Conservation (phyloP, 1,284 basidiomycete genomes). For the Pyrrhoderma lamaoense region DNA sequence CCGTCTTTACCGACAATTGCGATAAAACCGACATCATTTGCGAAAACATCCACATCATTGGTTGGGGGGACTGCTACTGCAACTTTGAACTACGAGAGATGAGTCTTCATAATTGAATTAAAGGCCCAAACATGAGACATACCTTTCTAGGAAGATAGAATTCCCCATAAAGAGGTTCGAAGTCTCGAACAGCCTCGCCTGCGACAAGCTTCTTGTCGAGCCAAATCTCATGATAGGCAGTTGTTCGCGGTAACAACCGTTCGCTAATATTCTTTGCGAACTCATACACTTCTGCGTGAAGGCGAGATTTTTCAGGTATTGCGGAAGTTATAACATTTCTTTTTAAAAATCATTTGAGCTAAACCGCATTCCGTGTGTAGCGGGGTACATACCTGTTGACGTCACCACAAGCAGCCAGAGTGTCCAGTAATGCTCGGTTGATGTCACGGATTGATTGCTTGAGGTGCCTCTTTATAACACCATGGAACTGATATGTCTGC, state of each 20-base stretch:
- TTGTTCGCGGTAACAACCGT: conserved; percentile 84
- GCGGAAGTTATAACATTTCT: conserved; percentile 92
- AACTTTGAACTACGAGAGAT: conserved; percentile 79
- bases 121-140: conserved; percentile 9
- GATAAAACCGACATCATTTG: conserved; percentile 94
- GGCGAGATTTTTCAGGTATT: conserved; percentile 79
- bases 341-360: conserved; percentile 17
- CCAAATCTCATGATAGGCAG: conserved; percentile 99
- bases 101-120: conserved; percentile 1
- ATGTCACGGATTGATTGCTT: conserved; percentile 97
- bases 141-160: conserved; percentile 96
- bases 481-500: conserved; percentile 99
- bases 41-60: conserved; percentile 95
- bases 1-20: conserved; percentile 76
- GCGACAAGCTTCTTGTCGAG: conserved; percentile 92
- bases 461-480: conserved; percentile 93
- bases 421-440: conserved; percentile 88
- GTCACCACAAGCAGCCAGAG: conserved; percentile 96
- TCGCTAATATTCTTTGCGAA: conserved; percentile 86
- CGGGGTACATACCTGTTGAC: conserved; percentile 71
- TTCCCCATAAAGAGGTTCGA: conserved; percentile 94
- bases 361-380: conserved; percentile 6
- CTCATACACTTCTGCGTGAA: conserved; percentile 81
- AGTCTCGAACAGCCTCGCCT: conserved; percentile 86
- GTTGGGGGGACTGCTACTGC: conserved; percentile 94